These are phyloP conservation scores for Heterobasidion annosum DNA, from an alignment of 1,284 basidiomycete species.

Conservation along the genomic window DNA sequence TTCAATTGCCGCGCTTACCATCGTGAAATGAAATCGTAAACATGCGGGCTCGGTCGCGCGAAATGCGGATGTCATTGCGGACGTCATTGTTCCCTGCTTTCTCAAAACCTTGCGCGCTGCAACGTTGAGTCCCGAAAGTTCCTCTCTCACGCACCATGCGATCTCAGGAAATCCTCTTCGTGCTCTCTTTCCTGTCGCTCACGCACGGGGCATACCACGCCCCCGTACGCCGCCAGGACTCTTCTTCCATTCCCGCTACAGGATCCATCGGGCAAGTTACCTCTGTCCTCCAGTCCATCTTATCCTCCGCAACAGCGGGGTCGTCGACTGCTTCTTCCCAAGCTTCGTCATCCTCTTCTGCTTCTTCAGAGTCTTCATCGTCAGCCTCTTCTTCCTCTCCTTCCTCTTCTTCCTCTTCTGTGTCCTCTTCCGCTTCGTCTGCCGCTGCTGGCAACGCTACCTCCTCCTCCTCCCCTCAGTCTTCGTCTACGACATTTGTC, in stretches of 20 bases:
- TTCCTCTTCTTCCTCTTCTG: not conserved
- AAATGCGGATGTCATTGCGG: not conserved
- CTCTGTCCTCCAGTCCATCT: too few relatives aligned
- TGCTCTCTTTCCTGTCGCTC: not conserved
- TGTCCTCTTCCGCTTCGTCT: not conserved
- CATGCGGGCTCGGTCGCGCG: too few relatives aligned
- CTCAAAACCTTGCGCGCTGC: not conserved
- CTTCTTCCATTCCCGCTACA: too few relatives aligned
- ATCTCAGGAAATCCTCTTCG: not conserved
- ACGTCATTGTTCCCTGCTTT: not conserved
- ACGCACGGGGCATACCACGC: not conserved
- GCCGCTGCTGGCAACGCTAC: not conserved
- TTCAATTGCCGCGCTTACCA: too few relatives aligned
- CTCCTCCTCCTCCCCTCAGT: not conserved
- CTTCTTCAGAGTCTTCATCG: not conserved
- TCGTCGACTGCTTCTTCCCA: not conserved
- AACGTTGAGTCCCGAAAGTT: not conserved
- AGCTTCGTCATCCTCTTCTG: not conserved
- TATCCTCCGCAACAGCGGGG: not conserved
- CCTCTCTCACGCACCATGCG: not conserved
- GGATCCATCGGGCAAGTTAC: too few relatives aligned
- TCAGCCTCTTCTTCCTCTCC: slow-evolving; percentile 1
- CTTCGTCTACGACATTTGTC: not conserved
- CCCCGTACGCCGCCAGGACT: not conserved
- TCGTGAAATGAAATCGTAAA: too few relatives aligned